A percentile compares a stretch with the other conserved stretches of the same genome.
Conservation (phyloP, 2,329 filamentous ascomycete genomes). For the Coniosporium uncinatum region DNA sequence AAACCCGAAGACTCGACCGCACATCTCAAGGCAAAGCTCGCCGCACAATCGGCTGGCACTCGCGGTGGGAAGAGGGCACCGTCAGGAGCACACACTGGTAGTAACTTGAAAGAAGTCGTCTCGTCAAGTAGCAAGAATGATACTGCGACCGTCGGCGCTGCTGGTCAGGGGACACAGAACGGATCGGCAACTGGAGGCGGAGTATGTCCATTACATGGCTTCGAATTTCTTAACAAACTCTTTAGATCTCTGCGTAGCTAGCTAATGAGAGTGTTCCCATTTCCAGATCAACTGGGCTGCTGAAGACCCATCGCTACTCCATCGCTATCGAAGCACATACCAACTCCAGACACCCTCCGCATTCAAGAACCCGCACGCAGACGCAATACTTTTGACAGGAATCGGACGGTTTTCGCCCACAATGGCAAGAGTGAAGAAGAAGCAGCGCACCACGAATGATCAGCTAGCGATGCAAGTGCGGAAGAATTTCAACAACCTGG, state of each 20-base stretch:
- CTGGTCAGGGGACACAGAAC: no score
- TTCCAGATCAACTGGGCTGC: constrained; percentile 57
- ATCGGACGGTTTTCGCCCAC: constrained; percentile 72
- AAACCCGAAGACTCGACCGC: background rate
- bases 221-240: no score
- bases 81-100: background rate
- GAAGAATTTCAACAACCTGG: constrained; percentile 79
- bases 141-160: no score
- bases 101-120: constrained; percentile 1
- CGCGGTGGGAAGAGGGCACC: background rate
- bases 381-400: constrained; percentile 43
- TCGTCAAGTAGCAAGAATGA: background rate
- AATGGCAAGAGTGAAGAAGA: constrained; percentile 61
- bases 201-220: no score
- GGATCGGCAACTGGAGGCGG: no score
- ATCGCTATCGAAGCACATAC: constrained; percentile 71
- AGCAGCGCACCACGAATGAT: constrained; percentile 65
- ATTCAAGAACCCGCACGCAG: constrained; percentile 48
- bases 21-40: constrained; percentile 5
- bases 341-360: constrained; percentile 64
- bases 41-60: constrained; percentile 1
- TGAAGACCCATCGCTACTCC: constrained; percentile 62
- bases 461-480: constrained; percentile 66
- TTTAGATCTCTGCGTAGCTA: no score
- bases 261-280: no score